Percentiles rank a stretch among this genome's conserved stretches.
phyloP scores from a whole-genome alignment of 495 filamentous ascomycete genomes.

The Xylaria scruposa region DNA sequence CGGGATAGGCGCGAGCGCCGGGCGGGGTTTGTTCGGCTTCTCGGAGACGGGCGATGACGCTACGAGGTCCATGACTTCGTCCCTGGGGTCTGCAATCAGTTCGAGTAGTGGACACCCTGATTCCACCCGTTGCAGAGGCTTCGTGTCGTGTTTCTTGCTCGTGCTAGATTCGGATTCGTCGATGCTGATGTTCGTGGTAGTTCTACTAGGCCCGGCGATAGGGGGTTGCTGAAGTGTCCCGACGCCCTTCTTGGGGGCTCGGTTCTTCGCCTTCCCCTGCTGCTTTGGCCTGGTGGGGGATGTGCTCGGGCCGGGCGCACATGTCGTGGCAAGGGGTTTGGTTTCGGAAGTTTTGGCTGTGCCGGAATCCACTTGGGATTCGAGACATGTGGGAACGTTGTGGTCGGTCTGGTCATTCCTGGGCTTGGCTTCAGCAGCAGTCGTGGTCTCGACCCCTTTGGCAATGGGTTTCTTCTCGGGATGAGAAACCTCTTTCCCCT shows the following conservation, averaged over 20 bases:
- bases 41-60: too few species aligned
- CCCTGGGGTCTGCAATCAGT: neutral
- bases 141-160: too few species aligned
- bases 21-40: neutral
- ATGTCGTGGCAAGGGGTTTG: neutral
- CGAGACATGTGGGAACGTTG: neutral
- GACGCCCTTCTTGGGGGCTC: slow-evolving; percentile 9
- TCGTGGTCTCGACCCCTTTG: neutral
- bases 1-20: slow-evolving; percentile 14
- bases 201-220: neutral
- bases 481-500: neutral
- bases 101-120: too few species aligned
- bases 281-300: slow-evolving; percentile 4
- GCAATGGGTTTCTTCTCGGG: neutral
- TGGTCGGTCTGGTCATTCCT: neutral
- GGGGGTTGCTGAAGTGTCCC: neutral
- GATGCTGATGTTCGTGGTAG: too few species aligned
- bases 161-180: neutral
- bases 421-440: neutral
- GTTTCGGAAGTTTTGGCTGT: neutral
- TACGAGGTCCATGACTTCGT: neutral
- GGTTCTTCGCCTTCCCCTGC: slow-evolving; percentile 1
- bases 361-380: neutral
- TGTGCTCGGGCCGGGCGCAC: neutral
- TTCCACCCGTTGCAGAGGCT: too few species aligned